Base-by-base conservation (phyloP, 441 rosid species). In the Rhodomyrtus psidioides region DNA sequence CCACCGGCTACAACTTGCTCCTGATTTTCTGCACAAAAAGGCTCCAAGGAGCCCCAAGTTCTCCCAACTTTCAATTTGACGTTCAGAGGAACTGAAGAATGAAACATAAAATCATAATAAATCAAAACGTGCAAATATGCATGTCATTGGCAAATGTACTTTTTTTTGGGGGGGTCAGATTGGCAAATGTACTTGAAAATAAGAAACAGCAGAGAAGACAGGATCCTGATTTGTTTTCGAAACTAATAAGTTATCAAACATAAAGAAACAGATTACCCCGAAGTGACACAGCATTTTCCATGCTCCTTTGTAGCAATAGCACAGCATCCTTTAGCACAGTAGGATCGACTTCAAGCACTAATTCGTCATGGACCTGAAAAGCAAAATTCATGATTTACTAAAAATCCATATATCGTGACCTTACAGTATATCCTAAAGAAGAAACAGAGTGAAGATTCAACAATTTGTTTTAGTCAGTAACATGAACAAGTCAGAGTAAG, bases 41-140 rank as follows among this genome's bases (percentile, higher is more conserved):
- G 91, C 93, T 94, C 91, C 94, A 95, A 89, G 60, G 97, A 93
- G 84, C 99, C 99, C 99, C 99, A 97, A 14, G 98, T 95, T 90
- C 91, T 96, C 90, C 99, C 99, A 89, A 94, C 91, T 89, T 94
- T 93, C 89, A 95, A 86, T 91, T 97, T 96, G 91, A 95, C 97
- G 83, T 84, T 96, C 91, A 97, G 88, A 82, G 99, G 99, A 88
- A 96, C 99, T 97, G 94, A 83, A 91, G 85, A 84, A 85, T 49
- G 53, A 89, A 51, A 84, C 60, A 57, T 70, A 2, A 83, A 27
- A 83, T 83, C 24, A 87, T 26, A 56, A 46, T 88, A 53, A 84
- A 62, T 75, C 81, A 84, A 84, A 84, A 54, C 70, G 51, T 62
- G 49, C 54, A 57, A 70, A 85, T 34, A 84, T 58, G 21, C 4